Evolutionary conservation across 2,329 filamentous ascomycete genomes (phyloP), one percentile per base, ranked within the genome.

Genomic region (Colletotrichum melonis): DNA sequence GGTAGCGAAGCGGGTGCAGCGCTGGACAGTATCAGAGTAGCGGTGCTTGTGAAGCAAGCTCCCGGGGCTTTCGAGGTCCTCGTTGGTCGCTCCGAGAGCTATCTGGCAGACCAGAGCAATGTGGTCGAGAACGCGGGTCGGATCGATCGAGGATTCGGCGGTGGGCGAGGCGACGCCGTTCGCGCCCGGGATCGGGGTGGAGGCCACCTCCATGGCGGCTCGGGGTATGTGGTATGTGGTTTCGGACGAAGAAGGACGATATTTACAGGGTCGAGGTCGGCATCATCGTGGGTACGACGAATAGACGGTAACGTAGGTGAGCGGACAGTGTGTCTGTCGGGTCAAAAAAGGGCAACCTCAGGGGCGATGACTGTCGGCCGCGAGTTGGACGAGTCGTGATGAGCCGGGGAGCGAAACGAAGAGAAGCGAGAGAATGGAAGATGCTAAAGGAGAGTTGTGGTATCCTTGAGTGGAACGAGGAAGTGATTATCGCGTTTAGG

Each of bases 1-100:
- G 74, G 92, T 91, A 72, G 95, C 95, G 84, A 98, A 98, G 78
- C 95, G 93, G 77, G 92, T 91, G 83, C 96, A 98, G 85, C 95
- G 91, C 81, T 95, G 92, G 69, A 97, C 85, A 7, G 97, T 98
- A 78, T 98, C 96, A 67, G 88, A 85, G 77, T 94, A 90, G 77
- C 89, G 90, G 70, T 88, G 84, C 79, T 92, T 88, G 72, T 95
- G 95, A 75, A 99, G 88, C 83, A 99, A 87, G 85, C 94, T 98
- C 75, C 94, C 95, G 19, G 92, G 86, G 76, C 90, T 90, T 82
- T 96, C 92, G 67, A 99, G 90, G 80, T 99, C 96, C 75, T 91
- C 88, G 80, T 91, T 91, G 70, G 90, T 90, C 78, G 94, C 93
- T 76, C 94, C 94, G 60, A 96, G 88, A 76, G 93, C 93, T 71